phyloP scores from a whole-genome alignment of 2,329 filamentous ascomycete species.

The Sclerotinia sclerotiorum region DNA sequence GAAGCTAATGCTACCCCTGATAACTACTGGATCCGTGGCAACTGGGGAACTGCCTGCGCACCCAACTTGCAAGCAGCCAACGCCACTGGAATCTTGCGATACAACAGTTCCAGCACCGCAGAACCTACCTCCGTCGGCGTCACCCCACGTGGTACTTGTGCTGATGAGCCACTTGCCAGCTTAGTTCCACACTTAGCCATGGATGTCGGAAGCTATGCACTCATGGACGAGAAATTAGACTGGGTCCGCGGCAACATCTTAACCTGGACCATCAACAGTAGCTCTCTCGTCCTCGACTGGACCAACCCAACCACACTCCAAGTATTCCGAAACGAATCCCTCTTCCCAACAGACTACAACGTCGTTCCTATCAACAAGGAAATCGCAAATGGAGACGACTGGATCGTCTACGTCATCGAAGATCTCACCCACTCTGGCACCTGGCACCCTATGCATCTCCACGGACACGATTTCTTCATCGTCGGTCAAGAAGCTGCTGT shows the following conservation, averaged over 20 bases:
- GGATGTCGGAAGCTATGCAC: slow-evolving; percentile 29
- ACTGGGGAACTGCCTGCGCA: slow-evolving; percentile 52
- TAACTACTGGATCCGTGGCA: slow-evolving; percentile 56
- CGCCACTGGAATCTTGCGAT: slow-evolving; percentile 45
- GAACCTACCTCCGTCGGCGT: slow-evolving; percentile 37
- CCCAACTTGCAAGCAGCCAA: slow-evolving; percentile 55
- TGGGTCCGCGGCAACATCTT: slow-evolving; percentile 41
- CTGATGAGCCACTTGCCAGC: slow-evolving; percentile 36
- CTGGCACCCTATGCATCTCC: slow-evolving; percentile 47
- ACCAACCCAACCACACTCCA: slow-evolving; percentile 46
- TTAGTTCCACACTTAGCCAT: slow-evolving; percentile 38
- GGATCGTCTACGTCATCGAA: slow-evolving; percentile 37
- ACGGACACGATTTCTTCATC: slow-evolving; percentile 53
- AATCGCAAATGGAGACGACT: slow-evolving; percentile 20
- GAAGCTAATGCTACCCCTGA: slow-evolving; percentile 55
- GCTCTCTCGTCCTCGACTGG: slow-evolving; percentile 49
- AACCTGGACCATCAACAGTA: slow-evolving; percentile 52
- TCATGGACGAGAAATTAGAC: slow-evolving; percentile 26
- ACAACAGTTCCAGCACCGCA: slow-evolving; percentile 41
- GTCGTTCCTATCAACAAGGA: slow-evolving; percentile 26
- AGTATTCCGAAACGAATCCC: slow-evolving; percentile 38
- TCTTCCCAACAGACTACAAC: slow-evolving; percentile 39
- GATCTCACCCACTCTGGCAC: slow-evolving; percentile 33
- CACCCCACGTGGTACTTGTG: slow-evolving; percentile 32
- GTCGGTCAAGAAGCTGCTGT: slow-evolving; percentile 48